These are phyloP conservation scores for Globisporangium solare DNA, from an alignment of 352 stramenopile species.

Conservation along the genomic window DNA sequence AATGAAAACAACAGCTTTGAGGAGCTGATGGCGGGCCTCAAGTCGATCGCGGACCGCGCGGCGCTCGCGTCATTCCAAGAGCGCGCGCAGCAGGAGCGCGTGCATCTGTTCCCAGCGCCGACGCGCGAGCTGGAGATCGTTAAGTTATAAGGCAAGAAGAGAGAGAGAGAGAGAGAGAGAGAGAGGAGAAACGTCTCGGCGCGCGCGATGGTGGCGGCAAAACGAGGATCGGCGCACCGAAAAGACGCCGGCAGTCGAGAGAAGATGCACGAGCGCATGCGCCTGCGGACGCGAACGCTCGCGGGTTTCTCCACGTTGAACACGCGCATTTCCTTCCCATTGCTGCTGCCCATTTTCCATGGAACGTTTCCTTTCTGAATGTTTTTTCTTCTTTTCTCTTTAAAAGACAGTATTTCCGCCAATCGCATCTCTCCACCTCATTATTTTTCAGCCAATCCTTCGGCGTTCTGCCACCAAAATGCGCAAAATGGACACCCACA, in stretches of 20 bases:
- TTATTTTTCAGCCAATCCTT: not conserved
- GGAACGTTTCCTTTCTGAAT: not conserved
- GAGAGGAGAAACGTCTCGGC: too few relatives aligned
- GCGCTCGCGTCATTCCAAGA: conserved; percentile 21
- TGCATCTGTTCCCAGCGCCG: conserved; percentile 13
- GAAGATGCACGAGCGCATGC: too few relatives aligned
- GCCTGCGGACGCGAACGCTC: too few relatives aligned
- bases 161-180: too few relatives aligned
- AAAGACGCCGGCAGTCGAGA: too few relatives aligned
- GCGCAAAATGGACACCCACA: too few relatives aligned
- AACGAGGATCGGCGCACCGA: too few relatives aligned
- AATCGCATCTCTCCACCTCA: conserved; percentile 2
- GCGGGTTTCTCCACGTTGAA: too few relatives aligned
- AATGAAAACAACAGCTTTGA: conserved; percentile 19
- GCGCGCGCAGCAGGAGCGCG: conserved; percentile 20
- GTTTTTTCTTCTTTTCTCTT: not conserved
- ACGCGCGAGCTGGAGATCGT: conserved; percentile 40
- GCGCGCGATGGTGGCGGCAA: too few relatives aligned
- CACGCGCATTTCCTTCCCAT: not conserved
- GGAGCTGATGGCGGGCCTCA: conserved; percentile 24
- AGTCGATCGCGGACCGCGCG: conserved; percentile 15
- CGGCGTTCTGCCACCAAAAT: too few relatives aligned
- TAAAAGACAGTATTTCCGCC: not conserved
- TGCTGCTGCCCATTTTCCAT: too few relatives aligned
- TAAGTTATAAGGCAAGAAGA: conserved; percentile 24